These are phyloP conservation scores for Eruca vesicaria DNA, from an alignment of 441 rosid genomes.

Conservation along the genomic window DNA sequence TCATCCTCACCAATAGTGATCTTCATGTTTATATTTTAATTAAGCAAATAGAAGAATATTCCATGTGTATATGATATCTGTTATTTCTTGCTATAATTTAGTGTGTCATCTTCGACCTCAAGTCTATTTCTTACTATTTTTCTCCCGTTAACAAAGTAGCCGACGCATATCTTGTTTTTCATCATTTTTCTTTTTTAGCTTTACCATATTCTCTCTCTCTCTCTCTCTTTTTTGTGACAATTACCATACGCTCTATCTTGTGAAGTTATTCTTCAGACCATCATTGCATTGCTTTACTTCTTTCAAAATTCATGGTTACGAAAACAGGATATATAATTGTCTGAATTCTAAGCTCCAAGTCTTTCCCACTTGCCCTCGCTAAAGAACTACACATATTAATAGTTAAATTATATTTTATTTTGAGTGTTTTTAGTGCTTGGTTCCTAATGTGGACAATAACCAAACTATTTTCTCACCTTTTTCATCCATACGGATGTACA, in stretches of 20 bases:
- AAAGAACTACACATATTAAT: background rate
- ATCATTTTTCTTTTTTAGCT: background rate
- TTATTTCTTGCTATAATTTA: constrained; percentile 2
- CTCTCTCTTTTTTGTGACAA: background rate
- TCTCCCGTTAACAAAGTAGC: constrained; percentile 29
- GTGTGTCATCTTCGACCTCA: constrained; percentile 21
- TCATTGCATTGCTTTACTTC: background rate
- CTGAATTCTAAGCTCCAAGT: background rate
- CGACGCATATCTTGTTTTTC: constrained; percentile 21
- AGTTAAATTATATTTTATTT: background rate
- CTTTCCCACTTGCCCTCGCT: background rate
- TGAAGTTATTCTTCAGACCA: background rate
- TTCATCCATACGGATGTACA: background rate
- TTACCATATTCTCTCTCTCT: background rate
- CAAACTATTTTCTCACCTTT: background rate
- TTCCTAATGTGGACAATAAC: background rate
- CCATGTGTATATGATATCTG: constrained; percentile 11
- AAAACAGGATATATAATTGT: background rate
- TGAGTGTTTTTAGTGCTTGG: background rate
- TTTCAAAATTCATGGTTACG: background rate
- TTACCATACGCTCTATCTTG: background rate
- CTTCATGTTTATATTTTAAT: background rate
- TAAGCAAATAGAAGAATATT: background rate
- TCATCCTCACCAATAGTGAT: constrained; percentile 10
- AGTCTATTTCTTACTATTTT: constrained; percentile 19